These are phyloP conservation scores for Vitis hybrid DNA, from an alignment of 177 flowering plant genomes.

Conservation along the genomic window DNA sequence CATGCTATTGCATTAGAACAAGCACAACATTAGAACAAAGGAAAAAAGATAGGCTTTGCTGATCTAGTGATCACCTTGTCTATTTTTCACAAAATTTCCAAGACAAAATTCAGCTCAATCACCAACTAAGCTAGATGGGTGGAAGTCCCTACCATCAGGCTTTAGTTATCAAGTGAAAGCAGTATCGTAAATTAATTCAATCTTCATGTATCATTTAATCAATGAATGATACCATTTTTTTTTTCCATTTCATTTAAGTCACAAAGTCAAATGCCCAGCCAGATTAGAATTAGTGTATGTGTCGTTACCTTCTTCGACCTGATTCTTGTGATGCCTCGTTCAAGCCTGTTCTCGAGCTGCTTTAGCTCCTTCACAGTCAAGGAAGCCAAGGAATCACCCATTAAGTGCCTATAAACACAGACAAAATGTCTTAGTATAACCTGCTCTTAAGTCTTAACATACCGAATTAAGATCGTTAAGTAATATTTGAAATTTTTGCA, in stretches of 20 bases:
- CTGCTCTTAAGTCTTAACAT: too few relatives aligned
- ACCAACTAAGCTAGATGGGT: too few relatives aligned
- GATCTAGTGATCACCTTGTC: too few relatives aligned
- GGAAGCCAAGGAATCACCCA: constrained; percentile 69
- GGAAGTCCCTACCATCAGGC: too few relatives aligned
- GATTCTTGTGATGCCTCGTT: constrained; percentile 67
- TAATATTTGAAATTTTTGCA: too few relatives aligned
- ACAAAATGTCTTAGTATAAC: background rate
- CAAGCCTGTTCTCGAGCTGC: constrained; percentile 80
- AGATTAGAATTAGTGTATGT: too few relatives aligned
- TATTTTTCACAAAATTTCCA: too few relatives aligned
- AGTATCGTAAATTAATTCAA: too few relatives aligned
- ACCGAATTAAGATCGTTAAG: background rate
- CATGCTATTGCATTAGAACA: constrained; percentile 44
- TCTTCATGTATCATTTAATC: too few relatives aligned
- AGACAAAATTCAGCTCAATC: too few relatives aligned
- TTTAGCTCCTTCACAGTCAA: constrained; percentile 75
- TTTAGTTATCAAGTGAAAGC: too few relatives aligned
- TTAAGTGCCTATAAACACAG: constrained; percentile 51
- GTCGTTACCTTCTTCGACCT: constrained; percentile 72
- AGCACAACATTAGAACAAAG: background rate
- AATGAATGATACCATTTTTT: background rate
- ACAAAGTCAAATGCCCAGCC: too few relatives aligned
- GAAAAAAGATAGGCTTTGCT: background rate
- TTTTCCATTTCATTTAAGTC: background rate